Conservation (phyloP, 2,329 filamentous ascomycete species). For the Zopfia rhizophila region DNA sequence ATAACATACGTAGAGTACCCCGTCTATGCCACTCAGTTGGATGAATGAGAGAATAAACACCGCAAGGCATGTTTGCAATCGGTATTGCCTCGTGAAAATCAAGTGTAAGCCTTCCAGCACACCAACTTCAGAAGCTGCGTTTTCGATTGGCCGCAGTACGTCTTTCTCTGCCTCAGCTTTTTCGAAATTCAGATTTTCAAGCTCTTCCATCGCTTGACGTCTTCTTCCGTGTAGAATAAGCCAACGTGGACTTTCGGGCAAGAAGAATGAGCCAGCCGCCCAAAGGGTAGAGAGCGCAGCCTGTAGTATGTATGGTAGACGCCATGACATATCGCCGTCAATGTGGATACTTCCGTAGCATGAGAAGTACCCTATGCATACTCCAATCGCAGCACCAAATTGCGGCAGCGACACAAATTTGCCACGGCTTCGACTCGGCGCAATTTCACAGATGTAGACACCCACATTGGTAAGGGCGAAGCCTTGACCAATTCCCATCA, state of each 20-base stretch:
- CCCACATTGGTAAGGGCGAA: constrained; percentile 56
- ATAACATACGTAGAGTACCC: constrained; percentile 65
- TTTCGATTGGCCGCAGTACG: constrained; percentile 48
- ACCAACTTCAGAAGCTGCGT: constrained; percentile 30
- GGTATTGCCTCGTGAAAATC: constrained; percentile 33
- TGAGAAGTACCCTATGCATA: constrained; percentile 69
- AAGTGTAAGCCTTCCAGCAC: constrained; percentile 29
- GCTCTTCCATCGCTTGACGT: constrained; percentile 48
- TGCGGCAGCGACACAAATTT: constrained; percentile 64
- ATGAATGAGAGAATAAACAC: constrained; percentile 69
- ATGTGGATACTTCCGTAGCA: constrained; percentile 66
- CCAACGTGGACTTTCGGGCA: constrained; percentile 69
- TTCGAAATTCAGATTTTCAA: constrained; percentile 28
- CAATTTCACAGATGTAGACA: constrained; percentile 69
- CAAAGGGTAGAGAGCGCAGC: constrained; percentile 47
- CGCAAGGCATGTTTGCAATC: constrained; percentile 50
- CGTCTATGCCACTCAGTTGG: constrained; percentile 71
- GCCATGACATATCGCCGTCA: constrained; percentile 62
- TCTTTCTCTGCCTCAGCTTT: constrained; percentile 61
- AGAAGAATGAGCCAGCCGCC: constrained; percentile 42
- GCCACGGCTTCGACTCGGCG: constrained; percentile 62
- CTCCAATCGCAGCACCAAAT: constrained; percentile 55
- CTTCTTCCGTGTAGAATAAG: constrained; percentile 66
- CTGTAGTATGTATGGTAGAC: constrained; percentile 65
- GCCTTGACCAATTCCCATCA: constrained; percentile 70